Base-by-base conservation (phyloP, 2,329 filamentous ascomycete genomes). In the Clonostachys byssicola region DNA sequence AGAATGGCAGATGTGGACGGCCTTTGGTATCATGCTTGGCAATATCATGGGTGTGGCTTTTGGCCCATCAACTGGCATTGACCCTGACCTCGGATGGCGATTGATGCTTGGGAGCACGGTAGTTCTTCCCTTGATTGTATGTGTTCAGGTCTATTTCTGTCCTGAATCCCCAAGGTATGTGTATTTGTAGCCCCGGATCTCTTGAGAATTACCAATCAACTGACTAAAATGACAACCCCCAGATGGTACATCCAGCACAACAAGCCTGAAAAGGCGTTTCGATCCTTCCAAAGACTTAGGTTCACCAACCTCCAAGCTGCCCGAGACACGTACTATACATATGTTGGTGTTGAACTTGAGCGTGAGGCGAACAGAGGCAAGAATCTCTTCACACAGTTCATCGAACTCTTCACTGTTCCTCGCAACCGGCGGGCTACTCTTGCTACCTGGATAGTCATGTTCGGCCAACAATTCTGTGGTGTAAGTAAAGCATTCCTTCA, bases 191-290 rank as follows among this genome's bases (percentile, higher is more conserved):
- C 23, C 23, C 23, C 3, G 18, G 23, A 30, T 30, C 23, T 10
- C 10, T 30, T 3, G 23, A 30, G 23, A 30, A 30, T n/a, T n/a
- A 30, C 4, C 23, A 30, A 30, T 10, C 23, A 30, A 30, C 23
- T 30, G 23, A 30, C 4, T 10, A 30, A 30, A 30, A 30, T 30
- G 23, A 9, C 23, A 10, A 30, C 23, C 9, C 23, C 2, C 9
- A 67, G 75, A 20, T 80, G 75, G 74, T 74, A 71, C 47, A 76
- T 80, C 59, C 74, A 76, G 38, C 75, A 74, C 47, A 68, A 69
- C 1, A 63, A 61, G n/a, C 71, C 72, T 51, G 54, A 52, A 39
- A 66, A 73, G 35, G 77, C 77, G 6, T 74, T 69, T 51, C 51
- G 61, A 5, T 75, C 74, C 1, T 63, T 77, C 1, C 60, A 57